A percentile compares a stretch with the other conserved stretches of the same genome.
These are phyloP conservation scores for Trichoderma harzianum DNA, from an alignment of 2,329 filamentous ascomycete genomes.

Conservation along the genomic window DNA sequence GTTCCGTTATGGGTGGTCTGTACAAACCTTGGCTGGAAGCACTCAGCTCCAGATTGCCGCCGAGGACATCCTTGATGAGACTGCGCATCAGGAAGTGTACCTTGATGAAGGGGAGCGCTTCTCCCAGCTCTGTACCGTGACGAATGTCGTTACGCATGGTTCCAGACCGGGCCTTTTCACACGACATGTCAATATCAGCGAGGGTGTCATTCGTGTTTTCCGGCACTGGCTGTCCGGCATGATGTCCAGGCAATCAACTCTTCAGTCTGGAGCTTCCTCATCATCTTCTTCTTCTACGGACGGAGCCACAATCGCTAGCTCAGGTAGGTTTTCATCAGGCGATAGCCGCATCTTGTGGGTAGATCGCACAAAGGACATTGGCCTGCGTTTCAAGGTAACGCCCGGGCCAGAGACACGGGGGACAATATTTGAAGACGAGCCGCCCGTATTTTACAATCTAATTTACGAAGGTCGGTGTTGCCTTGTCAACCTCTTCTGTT, in stretches of 20 bases:
- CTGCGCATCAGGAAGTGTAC: constrained; percentile 40
- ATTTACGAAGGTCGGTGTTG: constrained; percentile 63
- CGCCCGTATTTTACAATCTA: constrained; percentile 66
- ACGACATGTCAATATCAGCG: constrained; percentile 62
- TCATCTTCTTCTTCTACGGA: neutral
- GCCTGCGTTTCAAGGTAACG: constrained; percentile 62
- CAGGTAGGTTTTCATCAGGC: neutral
- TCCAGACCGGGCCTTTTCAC: constrained; percentile 59
- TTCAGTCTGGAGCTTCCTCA: neutral
- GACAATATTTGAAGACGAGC: constrained; percentile 62
- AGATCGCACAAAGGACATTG: constrained; percentile 59
- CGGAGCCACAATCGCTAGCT: neutral
- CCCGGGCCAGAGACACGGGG: constrained; percentile 35
- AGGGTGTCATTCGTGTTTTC: constrained; percentile 68
- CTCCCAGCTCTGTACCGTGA: constrained; percentile 67
- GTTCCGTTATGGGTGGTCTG: constrained; percentile 22
- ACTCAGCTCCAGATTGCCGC: constrained; percentile 1
- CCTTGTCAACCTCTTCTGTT: neutral
- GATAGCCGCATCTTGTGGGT: constrained; percentile 61
- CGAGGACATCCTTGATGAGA: constrained; percentile 13
- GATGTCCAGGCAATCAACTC: constrained; percentile 22
- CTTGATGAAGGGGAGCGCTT: constrained; percentile 71
- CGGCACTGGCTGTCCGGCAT: constrained; percentile 63
- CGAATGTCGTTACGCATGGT: constrained; percentile 65
- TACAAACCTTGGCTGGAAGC: neutral